A percentile compares a stretch with the other conserved stretches of the same genome.
Evolutionary conservation across 768 basidiomycete genomes (phyloP).

Genomic region (Naematelia aurantialba): DNA sequence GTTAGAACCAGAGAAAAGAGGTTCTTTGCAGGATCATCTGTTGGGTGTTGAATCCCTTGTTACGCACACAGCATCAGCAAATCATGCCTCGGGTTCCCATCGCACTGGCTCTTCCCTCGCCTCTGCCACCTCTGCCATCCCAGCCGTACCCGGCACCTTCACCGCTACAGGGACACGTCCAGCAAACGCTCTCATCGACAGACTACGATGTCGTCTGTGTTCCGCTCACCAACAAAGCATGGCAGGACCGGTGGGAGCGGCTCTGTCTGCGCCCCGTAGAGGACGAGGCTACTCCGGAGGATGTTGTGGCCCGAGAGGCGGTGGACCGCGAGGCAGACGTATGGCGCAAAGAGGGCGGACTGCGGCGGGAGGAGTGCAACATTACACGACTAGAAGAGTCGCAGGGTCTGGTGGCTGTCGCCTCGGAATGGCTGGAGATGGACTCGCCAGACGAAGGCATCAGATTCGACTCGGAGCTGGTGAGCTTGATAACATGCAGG

Average conservation of each 20-base stretch:
- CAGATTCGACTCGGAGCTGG: slow-evolving; percentile 91
- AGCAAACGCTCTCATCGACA: slow-evolving; percentile 33
- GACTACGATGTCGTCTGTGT: slow-evolving; percentile 74
- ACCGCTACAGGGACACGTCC: slow-evolving; percentile 33
- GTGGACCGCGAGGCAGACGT: slow-evolving; percentile 63
- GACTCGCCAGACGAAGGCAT: slow-evolving; percentile 91
- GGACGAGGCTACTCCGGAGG: slow-evolving; percentile 27
- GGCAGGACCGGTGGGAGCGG: slow-evolving; percentile 80
- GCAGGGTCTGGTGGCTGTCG: slow-evolving; percentile 61
- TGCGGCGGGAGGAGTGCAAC: slow-evolving; percentile 78
- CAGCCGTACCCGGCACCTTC: slow-evolving; percentile 29
- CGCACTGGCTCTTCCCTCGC: slow-evolving; percentile 28
- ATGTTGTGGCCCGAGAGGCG: slow-evolving; percentile 43
- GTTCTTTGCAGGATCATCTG: too few relatives aligned
- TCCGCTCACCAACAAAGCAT: slow-evolving; percentile 82
- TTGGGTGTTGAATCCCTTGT: too few relatives aligned
- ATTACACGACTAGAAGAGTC: slow-evolving; percentile 70
- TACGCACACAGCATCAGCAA: too few relatives aligned
- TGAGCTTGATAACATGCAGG: slow-evolving; percentile 52
- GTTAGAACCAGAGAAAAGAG: too few relatives aligned
- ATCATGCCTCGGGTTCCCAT: slow-evolving; percentile 39
- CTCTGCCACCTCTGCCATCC: slow-evolving; percentile 35
- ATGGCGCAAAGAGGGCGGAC: slow-evolving; percentile 80
- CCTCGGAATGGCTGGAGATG: slow-evolving; percentile 92
- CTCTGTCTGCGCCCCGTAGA: slow-evolving; percentile 65